These are phyloP conservation scores for Cupressus sempervirens DNA, from an alignment of 75 land plant species.

Conservation along the genomic window DNA sequence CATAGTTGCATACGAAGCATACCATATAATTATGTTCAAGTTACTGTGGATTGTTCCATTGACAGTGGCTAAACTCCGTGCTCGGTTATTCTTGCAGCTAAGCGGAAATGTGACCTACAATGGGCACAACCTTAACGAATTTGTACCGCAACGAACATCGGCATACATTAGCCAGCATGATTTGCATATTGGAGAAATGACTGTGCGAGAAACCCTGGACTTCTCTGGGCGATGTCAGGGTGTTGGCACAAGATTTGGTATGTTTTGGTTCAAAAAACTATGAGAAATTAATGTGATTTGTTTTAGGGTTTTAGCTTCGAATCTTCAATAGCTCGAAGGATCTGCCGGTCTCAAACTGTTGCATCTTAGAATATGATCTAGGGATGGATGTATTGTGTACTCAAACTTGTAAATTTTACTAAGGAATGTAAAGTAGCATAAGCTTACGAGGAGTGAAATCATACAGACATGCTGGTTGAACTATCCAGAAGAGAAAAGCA, in stretches of 20 bases:
- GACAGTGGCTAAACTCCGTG: neutral
- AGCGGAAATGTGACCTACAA: slow-evolving; percentile 54
- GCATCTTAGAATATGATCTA: neutral
- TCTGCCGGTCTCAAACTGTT: neutral
- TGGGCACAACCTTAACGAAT: slow-evolving; percentile 44
- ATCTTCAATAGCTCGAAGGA: neutral
- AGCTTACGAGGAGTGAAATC: neutral
- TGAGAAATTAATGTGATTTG: neutral
- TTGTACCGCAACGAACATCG: slow-evolving; percentile 54
- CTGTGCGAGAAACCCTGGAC: slow-evolving; percentile 57
- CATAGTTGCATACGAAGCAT: neutral
- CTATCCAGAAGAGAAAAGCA: slow-evolving; percentile 43
- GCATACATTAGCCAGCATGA: slow-evolving; percentile 60
- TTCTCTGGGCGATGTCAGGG: slow-evolving; percentile 56
- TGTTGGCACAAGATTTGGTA: slow-evolving; percentile 46
- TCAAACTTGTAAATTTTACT: neutral
- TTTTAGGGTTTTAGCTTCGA: too few species aligned
- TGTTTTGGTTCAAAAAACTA: neutral
- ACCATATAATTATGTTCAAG: neutral
- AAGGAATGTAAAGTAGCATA: neutral
- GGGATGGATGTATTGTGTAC: neutral
- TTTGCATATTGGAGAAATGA: slow-evolving; percentile 49
- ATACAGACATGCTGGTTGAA: slow-evolving; percentile 47
- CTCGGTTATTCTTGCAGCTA: slow-evolving; percentile 10
- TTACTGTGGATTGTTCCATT: neutral